Conservation (phyloP, 441 rosid genomes). For the Biscutella laevigata region DNA sequence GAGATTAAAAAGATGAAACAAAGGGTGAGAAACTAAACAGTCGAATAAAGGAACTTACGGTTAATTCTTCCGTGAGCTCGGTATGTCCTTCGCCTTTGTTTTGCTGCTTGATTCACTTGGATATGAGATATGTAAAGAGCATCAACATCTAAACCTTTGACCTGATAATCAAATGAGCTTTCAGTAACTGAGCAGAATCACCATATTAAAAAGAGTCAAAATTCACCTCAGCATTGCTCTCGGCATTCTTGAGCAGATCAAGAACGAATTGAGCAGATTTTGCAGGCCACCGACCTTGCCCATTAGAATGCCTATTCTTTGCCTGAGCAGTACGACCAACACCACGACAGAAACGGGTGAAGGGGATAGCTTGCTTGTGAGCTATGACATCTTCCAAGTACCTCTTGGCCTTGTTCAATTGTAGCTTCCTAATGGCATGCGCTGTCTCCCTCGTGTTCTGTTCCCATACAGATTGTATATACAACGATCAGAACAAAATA, state of each 20-base stretch:
- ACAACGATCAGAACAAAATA: neutral
- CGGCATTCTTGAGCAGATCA: constrained; percentile 86
- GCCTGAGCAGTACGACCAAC: constrained; percentile 98
- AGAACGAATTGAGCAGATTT: constrained; percentile 80
- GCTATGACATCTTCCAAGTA: constrained; percentile 92
- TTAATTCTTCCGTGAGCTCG: constrained; percentile 97
- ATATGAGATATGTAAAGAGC: constrained; percentile 73
- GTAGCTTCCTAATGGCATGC: constrained; percentile 61
- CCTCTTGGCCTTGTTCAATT: constrained; percentile 80
- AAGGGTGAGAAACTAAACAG: neutral
- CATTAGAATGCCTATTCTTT: constrained; percentile 86
- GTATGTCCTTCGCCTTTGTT: constrained; percentile 86
- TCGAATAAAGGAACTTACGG: constrained; percentile 38
- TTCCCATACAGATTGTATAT: neutral
- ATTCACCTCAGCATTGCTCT: constrained; percentile 83
- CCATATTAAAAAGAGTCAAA: neutral
- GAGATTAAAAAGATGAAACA: neutral
- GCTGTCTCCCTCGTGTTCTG: constrained; percentile 96
- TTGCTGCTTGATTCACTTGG: constrained; percentile 97
- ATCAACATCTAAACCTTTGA: constrained; percentile 92
- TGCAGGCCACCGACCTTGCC: constrained; percentile 93
- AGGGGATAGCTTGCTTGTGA: constrained; percentile 96
- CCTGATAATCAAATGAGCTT: constrained; percentile 29
- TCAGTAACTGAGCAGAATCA: neutral
- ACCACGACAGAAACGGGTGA: constrained; percentile 85